Evolutionary conservation across 805 yeast species (phyloP), one percentile per base, ranked within the genome.

Genomic region (Candida jianshihensis): DNA sequence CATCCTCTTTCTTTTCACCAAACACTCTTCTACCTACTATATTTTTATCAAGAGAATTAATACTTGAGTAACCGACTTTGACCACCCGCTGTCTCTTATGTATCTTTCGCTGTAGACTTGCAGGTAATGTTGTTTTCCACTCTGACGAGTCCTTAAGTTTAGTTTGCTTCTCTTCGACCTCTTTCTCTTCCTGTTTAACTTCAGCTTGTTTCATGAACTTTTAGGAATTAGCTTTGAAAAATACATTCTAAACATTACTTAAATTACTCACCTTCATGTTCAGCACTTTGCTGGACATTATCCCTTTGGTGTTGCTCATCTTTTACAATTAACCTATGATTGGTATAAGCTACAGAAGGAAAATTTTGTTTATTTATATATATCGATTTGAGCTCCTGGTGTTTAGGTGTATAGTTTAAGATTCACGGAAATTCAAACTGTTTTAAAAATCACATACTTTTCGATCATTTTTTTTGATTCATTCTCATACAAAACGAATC

Each of bases 221-320:
- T 4, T 25, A n/a, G n/a, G n/a, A n/a, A n/a, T n/a, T n/a, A n/a
- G n/a, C n/a, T n/a, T n/a, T n/a, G n/a, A n/a, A n/a, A n/a, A n/a
- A n/a, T n/a, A n/a, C n/a, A n/a, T n/a, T n/a, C n/a, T n/a, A n/a
- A 21, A 21, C 24, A 21, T 11, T 8, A 21, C 11, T 21, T 21
- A 3, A 3, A n/a, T 2, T 3, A 29, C 47, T 6, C 22, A 46
- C 49, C 21, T 48, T 86, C 96, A 86, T 86, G 71, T 80, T 81
- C 77, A 81, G 65, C 49, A 86, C 84, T 49, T 87, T 71, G 49
- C 75, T 73, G 19, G 92, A 81, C 39, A 77, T 60, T n/a, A 30
- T 34, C 7, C 22, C 10, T 10, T 20, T 26, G 30, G 27, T 30
- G 16, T 15, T 8, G 26, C 10, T 20, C 10, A 20, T 20, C 22